Conservation (phyloP, 768 basidiomycete genomes). For the Lactifluus subvellereus region DNA sequence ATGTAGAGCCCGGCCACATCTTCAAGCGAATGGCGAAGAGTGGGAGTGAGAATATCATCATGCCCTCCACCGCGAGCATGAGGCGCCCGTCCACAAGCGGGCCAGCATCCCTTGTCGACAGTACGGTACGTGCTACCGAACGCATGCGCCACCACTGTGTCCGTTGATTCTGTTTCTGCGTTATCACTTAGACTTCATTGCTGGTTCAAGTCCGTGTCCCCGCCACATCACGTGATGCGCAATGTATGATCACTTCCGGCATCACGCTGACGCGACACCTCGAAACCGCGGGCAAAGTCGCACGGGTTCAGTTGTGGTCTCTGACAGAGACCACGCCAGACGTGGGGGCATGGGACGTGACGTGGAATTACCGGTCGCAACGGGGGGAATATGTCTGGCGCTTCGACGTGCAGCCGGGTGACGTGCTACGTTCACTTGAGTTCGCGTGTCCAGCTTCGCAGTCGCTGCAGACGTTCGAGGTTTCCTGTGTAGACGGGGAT, state of each 20-base stretch:
- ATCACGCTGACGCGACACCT: conserved; percentile 7
- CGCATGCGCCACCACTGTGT: neutral
- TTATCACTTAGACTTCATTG: neutral
- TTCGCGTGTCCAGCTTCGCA: conserved; percentile 13
- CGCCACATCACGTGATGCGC: conserved; percentile 5
- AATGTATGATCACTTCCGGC: conserved; percentile 9
- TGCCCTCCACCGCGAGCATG: neutral
- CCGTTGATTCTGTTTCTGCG: neutral
- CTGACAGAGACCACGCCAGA: neutral
- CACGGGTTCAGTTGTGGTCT: conserved; percentile 12
- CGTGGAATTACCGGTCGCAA: neutral
- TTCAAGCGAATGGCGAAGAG: neutral
- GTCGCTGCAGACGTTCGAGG: conserved; percentile 13
- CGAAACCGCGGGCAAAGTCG: conserved; percentile 1
- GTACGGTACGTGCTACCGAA: neutral
- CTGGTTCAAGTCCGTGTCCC: conserved; percentile 17
- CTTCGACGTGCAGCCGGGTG: conserved; percentile 10
- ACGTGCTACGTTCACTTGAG: neutral
- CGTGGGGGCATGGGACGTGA: neutral
- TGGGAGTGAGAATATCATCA: neutral
- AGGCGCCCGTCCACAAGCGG: conserved; percentile 10
- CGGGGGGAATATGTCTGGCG: conserved; percentile 9
- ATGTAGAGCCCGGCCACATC: neutral
- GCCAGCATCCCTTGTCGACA: conserved; percentile 13
- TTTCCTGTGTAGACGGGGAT: conserved; percentile 11